Percentiles rank a stretch among this genome's conserved stretches.
Conservation (phyloP, 176 grass and related monocot species). For the Musa beccarii region DNA sequence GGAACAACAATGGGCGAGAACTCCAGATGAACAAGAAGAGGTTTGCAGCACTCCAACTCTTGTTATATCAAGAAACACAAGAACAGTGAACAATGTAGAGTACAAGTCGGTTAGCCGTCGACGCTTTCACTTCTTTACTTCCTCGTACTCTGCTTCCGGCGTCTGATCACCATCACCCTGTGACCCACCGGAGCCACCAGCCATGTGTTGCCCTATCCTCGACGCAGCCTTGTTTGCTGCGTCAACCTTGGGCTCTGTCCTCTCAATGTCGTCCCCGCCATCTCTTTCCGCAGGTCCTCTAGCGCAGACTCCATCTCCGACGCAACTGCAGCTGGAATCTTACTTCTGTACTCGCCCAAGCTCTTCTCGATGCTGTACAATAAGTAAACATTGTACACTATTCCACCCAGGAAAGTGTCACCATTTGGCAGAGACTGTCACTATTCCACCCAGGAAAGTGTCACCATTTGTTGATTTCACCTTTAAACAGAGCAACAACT, state of each 20-base stretch:
- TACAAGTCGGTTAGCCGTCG: no score
- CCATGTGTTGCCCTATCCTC: constrained; percentile 33
- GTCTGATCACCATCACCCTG: constrained; percentile 18
- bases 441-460: constrained; percentile 33
- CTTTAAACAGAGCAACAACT: constrained; percentile 13
- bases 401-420: no score
- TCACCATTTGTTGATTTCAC: constrained; percentile 43
- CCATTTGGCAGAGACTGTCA: constrained; percentile 35
- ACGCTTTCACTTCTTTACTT: constrained; percentile 25
- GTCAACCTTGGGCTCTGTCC: constrained; percentile 28
- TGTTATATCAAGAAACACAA: no score
- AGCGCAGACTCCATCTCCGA: constrained; percentile 30
- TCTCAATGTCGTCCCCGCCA: constrained; percentile 27
- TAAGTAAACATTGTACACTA: no score
- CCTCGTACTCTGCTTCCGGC: constrained; percentile 32
- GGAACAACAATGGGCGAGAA: no score
- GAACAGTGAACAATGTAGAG: no score
- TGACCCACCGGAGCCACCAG: constrained; percentile 9
- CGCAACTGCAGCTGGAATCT: constrained; percentile 26
- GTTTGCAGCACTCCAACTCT: no score
- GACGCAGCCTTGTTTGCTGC: constrained; percentile 23
- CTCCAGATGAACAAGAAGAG: no score
- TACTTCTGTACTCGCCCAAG: constrained; percentile 31
- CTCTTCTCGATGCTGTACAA: constrained; percentile 40
- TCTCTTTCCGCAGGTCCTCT: constrained; percentile 20